A percentile compares a stretch with the other conserved stretches of the same genome.
Conservation (phyloP, 2,329 filamentous ascomycete genomes). For the Fusarium mexicanum region DNA sequence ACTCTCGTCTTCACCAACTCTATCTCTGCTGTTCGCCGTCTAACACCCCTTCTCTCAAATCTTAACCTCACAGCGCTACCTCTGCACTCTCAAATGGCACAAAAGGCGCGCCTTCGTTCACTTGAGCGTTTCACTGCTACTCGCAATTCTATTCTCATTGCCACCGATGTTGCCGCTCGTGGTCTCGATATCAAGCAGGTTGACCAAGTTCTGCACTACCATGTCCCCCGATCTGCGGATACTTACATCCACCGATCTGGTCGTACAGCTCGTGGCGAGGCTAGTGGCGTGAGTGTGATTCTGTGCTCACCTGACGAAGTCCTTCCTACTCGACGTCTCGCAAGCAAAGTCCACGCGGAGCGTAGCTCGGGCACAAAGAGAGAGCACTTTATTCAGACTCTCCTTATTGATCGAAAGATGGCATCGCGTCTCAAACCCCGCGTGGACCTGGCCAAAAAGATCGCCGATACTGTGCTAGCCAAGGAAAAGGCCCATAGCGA, state of each 20-base stretch:
- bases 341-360: conserved; percentile 84
- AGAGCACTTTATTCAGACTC: conserved; percentile 77
- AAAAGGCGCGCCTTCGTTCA: conserved; percentile 93
- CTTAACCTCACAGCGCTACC: conserved; percentile 80
- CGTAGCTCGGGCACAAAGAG: conserved; percentile 57
- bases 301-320: conserved; percentile 94
- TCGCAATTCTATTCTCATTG: conserved; percentile 77
- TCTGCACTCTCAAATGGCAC: conserved; percentile 92
- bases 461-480: conserved; percentile 83
- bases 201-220: conserved; percentile 92
- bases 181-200: conserved; percentile 93
- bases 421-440: conserved; percentile 80
- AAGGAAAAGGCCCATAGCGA: conserved; percentile 89
- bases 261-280: conserved; percentile 86
- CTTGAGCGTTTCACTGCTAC: conserved; percentile 86
- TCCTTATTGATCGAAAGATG: conserved; percentile 85
- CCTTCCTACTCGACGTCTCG: conserved; percentile 80
- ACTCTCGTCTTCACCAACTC: conserved; percentile 96
- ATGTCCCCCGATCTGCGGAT: conserved; percentile 90
- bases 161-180: conserved; percentile 92
- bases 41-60: conserved; percentile 85
- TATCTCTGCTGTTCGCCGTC: conserved; percentile 87
- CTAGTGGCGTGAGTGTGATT: conserved; percentile 82
- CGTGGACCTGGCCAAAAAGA: conserved; percentile 82
- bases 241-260: conserved; percentile 96